Evolutionary conservation across 805 yeast species (phyloP), one percentile per base, ranked within the genome.

Genomic region (Pichia nanzhaoensis): DNA sequence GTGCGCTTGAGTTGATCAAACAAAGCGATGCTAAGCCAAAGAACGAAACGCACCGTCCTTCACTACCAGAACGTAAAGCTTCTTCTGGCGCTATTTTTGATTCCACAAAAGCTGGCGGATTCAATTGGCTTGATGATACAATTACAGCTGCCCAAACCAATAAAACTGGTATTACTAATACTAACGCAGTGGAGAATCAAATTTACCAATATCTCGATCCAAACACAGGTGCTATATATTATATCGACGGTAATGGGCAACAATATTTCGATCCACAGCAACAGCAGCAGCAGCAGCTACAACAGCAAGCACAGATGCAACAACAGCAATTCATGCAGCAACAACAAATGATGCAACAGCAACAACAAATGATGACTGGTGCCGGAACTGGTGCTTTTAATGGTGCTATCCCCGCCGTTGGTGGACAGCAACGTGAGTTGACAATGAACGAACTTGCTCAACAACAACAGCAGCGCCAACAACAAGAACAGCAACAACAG

Each of bases 171-270:
- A 59, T 56, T 47, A 57, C 65, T 32, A 46, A 66, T 50, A 64
- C 75, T 61, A 54, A 54, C 7, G 44, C 35, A 8, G 37, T 40
- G 3, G 39, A 36, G 27, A 52, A 49, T 42, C 83, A 68, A 60
- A 78, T 70, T 62, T 83, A 66, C 54, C 91, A 82, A 56, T 84
- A 79, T 57, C 70, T 82, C 18, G 90, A 84, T 54, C 88, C 89
- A 2, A 66, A 73, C 7, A 81, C 88, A 0, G 90, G 91, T 12
- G 73, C 77, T 39, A 63, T 82, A 4, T 71, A 75, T 30, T 84
- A 83, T 54, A 75, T 83, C 31, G 90, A 84, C 55, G 73, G 80
- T 10, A 78, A 74, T 37, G 82, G 82, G 2, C 88, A 82, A 54
- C 84, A 82, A 55, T 75, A 74, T 51, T 56, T 74, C 46, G 77